Conservation (phyloP, 345 rosid genomes). For the Rhodamnia rubescens region DNA sequence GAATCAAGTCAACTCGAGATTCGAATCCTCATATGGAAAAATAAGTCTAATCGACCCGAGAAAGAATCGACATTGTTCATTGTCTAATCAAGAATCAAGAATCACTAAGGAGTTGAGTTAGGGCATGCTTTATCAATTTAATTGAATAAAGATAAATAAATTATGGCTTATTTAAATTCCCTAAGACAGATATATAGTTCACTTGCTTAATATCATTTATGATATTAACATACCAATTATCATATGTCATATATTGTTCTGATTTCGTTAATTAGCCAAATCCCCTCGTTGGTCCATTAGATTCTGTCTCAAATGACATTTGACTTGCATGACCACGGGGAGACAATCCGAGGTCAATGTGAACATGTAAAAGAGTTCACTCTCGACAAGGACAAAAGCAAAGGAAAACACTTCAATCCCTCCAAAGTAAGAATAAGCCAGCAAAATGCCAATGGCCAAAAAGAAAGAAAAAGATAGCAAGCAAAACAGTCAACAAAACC, state of each 20-base stretch:
- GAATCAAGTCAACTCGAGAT: fast-evolving
- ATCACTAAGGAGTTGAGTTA: fast-evolving
- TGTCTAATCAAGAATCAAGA: fast-evolving
- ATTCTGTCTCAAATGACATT: too few relatives aligned
- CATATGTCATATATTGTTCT: neutral
- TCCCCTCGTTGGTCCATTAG: neutral
- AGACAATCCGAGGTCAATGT: neutral
- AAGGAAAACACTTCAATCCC: neutral
- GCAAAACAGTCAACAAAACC: neutral
- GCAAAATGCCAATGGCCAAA: neutral
- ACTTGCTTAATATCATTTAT: neutral
- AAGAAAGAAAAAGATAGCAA: neutral
- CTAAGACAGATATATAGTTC: too few relatives aligned
- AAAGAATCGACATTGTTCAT: neutral
- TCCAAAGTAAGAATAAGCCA: neutral
- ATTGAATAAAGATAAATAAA: fast-evolving
- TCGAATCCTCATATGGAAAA: fast-evolving
- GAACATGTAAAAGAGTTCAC: neutral
- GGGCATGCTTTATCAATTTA: neutral
- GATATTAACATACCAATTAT: too few relatives aligned
- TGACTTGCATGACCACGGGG: too few relatives aligned
- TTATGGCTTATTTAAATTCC: fast-evolving
- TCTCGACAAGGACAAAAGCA: neutral
- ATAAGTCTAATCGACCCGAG: fast-evolving
- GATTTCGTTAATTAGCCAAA: neutral